A percentile compares a stretch with the other conserved stretches of the same genome.
phyloP scores from a whole-genome alignment of 2,329 filamentous ascomycete species.

The Ophiostoma ulmi region DNA sequence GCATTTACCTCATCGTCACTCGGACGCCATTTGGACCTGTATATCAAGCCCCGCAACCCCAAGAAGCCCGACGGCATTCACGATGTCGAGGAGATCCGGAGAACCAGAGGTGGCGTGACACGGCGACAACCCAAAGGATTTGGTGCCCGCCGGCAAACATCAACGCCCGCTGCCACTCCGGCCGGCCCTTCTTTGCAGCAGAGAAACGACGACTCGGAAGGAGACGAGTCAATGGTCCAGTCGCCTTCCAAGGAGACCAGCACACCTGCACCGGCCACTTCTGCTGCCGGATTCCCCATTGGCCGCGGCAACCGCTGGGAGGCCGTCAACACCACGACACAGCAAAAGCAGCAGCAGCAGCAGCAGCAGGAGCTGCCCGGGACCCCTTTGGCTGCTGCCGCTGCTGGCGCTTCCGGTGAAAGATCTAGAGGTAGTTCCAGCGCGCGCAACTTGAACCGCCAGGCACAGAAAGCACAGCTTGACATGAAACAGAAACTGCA shows the following conservation, averaged over 20 bases:
- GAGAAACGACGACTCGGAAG: conserved; percentile 41
- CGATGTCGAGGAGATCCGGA: conserved; percentile 81
- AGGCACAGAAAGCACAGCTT: conserved; percentile 54
- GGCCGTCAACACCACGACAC: conserved; percentile 33
- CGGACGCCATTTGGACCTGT: conserved; percentile 87
- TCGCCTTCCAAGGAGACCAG: background rate
- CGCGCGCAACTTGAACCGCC: conserved; percentile 45
- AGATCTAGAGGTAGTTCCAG: background rate
- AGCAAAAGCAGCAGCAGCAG: conserved; percentile 25
- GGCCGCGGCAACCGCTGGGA: conserved; percentile 34
- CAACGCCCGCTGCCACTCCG: conserved; percentile 53
- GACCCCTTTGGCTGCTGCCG: background rate
- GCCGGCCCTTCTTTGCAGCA: conserved; percentile 35
- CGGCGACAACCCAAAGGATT: conserved; percentile 72
- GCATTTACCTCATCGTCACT: conserved; percentile 90
- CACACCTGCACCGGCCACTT: background rate
- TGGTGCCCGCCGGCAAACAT: conserved; percentile 53
- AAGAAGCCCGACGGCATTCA: conserved; percentile 82
- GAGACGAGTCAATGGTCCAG: conserved; percentile 32
- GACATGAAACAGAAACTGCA: conserved; percentile 59
- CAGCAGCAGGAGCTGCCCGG: conserved; percentile 22
- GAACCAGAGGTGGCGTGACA: conserved; percentile 78
- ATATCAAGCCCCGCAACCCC: conserved; percentile 89
- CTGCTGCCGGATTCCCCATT: conserved; percentile 6
- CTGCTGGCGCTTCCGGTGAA: background rate